These are phyloP conservation scores for Pseudogymnoascus verrucosus DNA, from an alignment of 2,329 filamentous ascomycete species.

Conservation along the genomic window DNA sequence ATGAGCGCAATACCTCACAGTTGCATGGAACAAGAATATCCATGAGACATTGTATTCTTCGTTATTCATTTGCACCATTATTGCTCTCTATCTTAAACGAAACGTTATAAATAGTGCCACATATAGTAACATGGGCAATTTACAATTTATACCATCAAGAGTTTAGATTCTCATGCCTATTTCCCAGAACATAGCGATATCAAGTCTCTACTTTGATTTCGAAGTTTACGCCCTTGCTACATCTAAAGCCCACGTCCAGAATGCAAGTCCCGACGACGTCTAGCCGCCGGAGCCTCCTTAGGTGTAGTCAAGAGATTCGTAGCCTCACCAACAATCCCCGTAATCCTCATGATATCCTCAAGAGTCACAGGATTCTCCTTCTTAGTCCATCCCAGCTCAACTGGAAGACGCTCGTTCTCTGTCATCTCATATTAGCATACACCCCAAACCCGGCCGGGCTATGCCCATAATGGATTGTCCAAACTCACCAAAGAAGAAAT, in stretches of 20 bases:
- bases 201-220: background rate
- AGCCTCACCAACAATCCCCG: constrained; percentile 11
- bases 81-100: too few species aligned
- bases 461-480: background rate
- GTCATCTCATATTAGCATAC: constrained; percentile 2
- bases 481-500: constrained; percentile 39
- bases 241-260: background rate
- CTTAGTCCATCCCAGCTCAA: constrained; percentile 33
- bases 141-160: background rate
- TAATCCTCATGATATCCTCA: constrained; percentile 11
- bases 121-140: background rate
- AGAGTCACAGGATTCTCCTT: constrained; percentile 12
- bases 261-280: background rate
- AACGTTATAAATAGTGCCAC: background rate
- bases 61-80: background rate
- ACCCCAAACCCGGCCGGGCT: background rate
- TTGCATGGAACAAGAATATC: too few species aligned
- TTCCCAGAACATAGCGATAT: background rate
- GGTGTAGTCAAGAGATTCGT: constrained; percentile 13
- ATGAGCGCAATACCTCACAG: too few species aligned
- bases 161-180: background rate
- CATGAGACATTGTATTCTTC: background rate
- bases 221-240: background rate
- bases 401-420: constrained; percentile 37
- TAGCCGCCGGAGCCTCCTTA: background rate